Percentiles rank a stretch among this genome's conserved stretches.
phyloP scores from a whole-genome alignment of 2,329 filamentous ascomycete species.

The Cercospora sojina region DNA sequence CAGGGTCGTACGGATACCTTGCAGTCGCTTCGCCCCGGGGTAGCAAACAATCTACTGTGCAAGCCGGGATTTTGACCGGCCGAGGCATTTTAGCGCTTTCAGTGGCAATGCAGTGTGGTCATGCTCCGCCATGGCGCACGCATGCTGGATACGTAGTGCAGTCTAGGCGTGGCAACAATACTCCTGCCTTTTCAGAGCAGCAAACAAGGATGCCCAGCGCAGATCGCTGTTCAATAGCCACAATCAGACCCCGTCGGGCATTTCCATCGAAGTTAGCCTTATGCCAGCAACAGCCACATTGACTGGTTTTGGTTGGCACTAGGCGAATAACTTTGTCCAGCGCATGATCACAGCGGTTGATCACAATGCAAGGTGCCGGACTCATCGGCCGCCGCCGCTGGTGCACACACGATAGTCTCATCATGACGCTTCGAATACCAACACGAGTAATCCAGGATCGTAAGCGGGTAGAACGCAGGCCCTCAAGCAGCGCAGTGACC shows the following conservation, averaged over 20 bases:
- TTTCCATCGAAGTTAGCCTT: neutral
- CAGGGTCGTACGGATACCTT: neutral
- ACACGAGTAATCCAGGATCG: neutral
- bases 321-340: neutral
- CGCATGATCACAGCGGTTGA: neutral
- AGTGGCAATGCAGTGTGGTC: neutral
- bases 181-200: neutral
- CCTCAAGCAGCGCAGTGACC: neutral
- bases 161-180: neutral
- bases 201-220: neutral
- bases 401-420: neutral
- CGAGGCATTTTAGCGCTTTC: neutral
- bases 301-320: neutral
- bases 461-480: neutral
- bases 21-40: neutral
- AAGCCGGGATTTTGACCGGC: neutral
- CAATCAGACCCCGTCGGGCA: neutral
- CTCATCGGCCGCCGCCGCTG: neutral
- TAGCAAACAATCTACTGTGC: neutral
- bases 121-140: neutral
- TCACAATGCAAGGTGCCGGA: neutral
- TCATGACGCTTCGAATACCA: neutral
- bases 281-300: neutral
- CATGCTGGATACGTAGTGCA: neutral
- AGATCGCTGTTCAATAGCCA: neutral